Evolutionary conservation across 331 rosid species (phyloP).

Genomic region (Erythrophleum ivorense): DNA sequence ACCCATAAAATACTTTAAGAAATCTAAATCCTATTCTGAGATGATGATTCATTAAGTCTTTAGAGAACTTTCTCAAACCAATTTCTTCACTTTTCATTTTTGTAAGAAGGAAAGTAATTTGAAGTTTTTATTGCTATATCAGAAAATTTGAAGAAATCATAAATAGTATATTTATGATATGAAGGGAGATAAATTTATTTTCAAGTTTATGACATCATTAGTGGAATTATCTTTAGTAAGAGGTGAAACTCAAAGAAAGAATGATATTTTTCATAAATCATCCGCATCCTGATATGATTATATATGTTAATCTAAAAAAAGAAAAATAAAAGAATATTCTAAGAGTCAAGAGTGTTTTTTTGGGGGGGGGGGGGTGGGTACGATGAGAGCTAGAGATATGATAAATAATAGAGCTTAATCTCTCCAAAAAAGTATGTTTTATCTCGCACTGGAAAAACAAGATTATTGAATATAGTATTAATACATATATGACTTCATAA

Average conservation of each 20-base stretch:
- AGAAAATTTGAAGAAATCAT: background rate
- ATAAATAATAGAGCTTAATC: too few species aligned
- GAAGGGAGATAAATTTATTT: background rate
- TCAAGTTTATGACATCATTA: background rate
- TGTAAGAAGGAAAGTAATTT: background rate
- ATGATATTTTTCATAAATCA: background rate
- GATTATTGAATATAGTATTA: background rate
- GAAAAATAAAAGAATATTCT: background rate
- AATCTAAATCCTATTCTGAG: background rate
- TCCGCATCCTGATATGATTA: background rate
- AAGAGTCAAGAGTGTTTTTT: too few species aligned
- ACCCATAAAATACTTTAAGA: background rate
- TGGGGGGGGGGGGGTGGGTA: too few species aligned
- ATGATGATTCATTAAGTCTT: background rate
- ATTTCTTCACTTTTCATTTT: too few species aligned
- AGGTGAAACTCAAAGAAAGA: background rate
- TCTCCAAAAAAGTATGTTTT: background rate
- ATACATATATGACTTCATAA: background rate
- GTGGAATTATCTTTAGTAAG: slow-evolving; percentile 11
- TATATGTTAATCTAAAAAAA: background rate
- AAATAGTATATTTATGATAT: background rate
- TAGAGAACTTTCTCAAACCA: background rate
- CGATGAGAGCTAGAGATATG: too few species aligned
- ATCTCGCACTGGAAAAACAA: background rate
- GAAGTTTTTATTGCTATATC: background rate